Conservation (phyloP, 192 early-diverging fungal genomes). For the Backusella circina region DNA sequence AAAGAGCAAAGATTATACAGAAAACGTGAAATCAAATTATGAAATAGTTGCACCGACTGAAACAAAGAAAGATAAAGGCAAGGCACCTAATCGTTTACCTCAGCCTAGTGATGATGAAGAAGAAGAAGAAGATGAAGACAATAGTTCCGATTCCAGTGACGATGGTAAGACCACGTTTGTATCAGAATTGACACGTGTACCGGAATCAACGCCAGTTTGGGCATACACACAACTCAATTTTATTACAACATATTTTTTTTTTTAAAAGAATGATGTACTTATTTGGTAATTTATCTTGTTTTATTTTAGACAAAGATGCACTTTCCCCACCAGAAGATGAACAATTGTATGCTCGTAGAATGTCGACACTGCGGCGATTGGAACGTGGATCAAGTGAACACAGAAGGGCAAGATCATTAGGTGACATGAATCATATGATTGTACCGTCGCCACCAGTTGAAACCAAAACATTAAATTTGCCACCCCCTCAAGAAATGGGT, state of each 20-base stretch:
- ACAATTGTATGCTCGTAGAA: slow-evolving; percentile 14
- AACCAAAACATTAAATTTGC: not conserved
- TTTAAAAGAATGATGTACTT: not conserved
- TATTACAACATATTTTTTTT: not conserved
- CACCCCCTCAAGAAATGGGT: not conserved
- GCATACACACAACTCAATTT: not conserved
- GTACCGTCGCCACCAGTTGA: not conserved
- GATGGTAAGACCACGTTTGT: slow-evolving; percentile 2
- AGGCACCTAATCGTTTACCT: not conserved
- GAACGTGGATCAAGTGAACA: slow-evolving; percentile 19
- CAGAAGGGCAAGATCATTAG: slow-evolving; percentile 15
- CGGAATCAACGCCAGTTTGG: not conserved
- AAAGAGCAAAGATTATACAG: not conserved
- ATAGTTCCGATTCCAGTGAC: slow-evolving; percentile 10
- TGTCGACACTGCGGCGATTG: slow-evolving; percentile 23
- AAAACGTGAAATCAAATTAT: not conserved
- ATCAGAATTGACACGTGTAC: not conserved
- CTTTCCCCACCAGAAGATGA: not conserved
- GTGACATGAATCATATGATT: slow-evolving; percentile 7
- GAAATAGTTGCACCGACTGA: not conserved
- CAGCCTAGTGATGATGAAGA: slow-evolving; percentile 22
- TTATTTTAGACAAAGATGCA: not conserved
- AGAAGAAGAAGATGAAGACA: slow-evolving; percentile 19
- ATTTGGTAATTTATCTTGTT: not conserved
- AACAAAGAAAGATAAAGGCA: slow-evolving; percentile 3